phyloP scores from a whole-genome alignment of 2,329 filamentous ascomycete species.

The Penicillium sp. region DNA sequence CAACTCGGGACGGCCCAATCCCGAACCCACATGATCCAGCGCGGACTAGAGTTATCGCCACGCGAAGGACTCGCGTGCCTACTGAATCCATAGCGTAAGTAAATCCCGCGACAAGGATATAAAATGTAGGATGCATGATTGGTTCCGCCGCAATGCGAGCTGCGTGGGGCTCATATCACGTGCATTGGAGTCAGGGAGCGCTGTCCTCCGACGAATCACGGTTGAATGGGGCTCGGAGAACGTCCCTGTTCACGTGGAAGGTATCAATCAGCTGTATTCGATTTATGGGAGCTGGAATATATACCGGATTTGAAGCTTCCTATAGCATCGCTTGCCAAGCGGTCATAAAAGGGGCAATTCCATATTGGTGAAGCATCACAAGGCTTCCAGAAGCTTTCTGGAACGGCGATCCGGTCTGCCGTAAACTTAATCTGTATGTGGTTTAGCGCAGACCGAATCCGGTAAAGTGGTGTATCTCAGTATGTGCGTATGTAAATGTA shows the following conservation, averaged over 20 bases:
- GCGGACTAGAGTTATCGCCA: too few relatives aligned
- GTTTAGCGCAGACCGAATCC: background rate
- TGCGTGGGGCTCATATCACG: conserved; percentile 13
- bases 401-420: conserved; percentile 20
- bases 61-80: too few relatives aligned
- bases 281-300: background rate
- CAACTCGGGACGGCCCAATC: conserved; percentile 3
- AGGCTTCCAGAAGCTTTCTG: conserved; percentile 22
- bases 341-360: background rate
- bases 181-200: conserved; percentile 16
- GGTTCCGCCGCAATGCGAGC: background rate
- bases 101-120: background rate
- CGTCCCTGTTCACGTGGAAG: background rate
- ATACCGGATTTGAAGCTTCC: background rate
- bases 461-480: background rate
- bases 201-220: conserved; percentile 23
- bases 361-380: background rate
- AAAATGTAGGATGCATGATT: conserved; percentile 8
- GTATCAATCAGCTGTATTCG: background rate
- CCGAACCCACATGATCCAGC: background rate
- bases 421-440: background rate
- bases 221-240: background rate
- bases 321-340: background rate
- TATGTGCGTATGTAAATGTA: background rate
- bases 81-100: too few relatives aligned